phyloP scores from a whole-genome alignment of 2,329 filamentous ascomycete genomes.

The Pleomassaria siparia region DNA sequence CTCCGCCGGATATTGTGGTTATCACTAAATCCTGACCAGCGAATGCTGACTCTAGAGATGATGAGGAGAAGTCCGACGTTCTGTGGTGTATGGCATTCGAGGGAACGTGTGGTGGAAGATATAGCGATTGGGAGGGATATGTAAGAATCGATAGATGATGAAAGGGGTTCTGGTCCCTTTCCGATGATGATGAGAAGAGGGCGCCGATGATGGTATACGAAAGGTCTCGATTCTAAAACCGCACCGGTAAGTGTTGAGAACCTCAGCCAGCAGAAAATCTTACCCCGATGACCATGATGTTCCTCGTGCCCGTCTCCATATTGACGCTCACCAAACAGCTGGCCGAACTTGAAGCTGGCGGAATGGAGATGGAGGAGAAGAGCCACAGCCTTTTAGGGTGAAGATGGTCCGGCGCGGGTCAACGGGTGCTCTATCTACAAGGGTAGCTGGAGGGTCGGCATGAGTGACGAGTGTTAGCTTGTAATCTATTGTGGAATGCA shows the following conservation, averaged over 20 bases:
- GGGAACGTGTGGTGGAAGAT: constrained; percentile 17
- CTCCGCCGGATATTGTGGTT: constrained; percentile 31
- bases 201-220: constrained; percentile 27
- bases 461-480: constrained; percentile 10
- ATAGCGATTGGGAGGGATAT: constrained; percentile 23
- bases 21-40: constrained; percentile 43
- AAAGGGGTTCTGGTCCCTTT: not conserved
- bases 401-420: constrained; percentile 18
- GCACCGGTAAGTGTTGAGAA: constrained; percentile 7
- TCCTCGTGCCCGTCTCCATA: constrained; percentile 28
- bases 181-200: constrained; percentile 12
- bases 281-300: constrained; percentile 31
- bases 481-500: constrained; percentile 6
- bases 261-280: not conserved
- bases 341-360: not conserved
- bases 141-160: constrained; percentile 29
- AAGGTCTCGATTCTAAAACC: constrained; percentile 25
- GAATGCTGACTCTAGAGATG: constrained; percentile 35
- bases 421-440: constrained; percentile 22
- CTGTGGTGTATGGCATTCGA: constrained; percentile 17
- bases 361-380: not conserved
- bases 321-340: too few species aligned
- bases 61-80: constrained; percentile 32
- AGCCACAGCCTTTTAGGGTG: not conserved
- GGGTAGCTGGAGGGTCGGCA: constrained; percentile 10